Evolutionary conservation across 2,329 filamentous ascomycete species (phyloP).

Genomic region (Huntiella bhutanensis): DNA sequence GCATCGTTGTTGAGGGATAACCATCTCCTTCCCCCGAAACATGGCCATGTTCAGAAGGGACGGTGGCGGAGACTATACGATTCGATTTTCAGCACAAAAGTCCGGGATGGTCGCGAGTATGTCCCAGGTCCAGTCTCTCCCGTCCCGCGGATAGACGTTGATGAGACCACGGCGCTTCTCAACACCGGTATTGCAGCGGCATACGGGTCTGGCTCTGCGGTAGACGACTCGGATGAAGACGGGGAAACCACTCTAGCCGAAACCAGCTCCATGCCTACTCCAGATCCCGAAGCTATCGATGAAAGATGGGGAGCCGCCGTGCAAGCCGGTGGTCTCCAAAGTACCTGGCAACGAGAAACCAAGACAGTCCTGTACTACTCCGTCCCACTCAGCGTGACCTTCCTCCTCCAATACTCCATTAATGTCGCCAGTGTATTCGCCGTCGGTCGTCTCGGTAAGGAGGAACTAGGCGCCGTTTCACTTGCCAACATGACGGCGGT

Average conservation of each 20-base stretch:
- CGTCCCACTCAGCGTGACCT: slow-evolving; percentile 51
- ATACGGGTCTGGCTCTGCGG: slow-evolving; percentile 15
- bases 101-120: slow-evolving; percentile 10
- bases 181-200: background rate
- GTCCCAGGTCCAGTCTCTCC: slow-evolving; percentile 6
- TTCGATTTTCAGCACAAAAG: slow-evolving; percentile 36
- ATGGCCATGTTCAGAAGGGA: slow-evolving; percentile 14
- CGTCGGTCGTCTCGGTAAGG: slow-evolving; percentile 54
- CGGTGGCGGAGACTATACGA: slow-evolving; percentile 24
- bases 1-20: slow-evolving; percentile 45
- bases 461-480: slow-evolving; percentile 29
- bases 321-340: slow-evolving; percentile 59
- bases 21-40: slow-evolving; percentile 43
- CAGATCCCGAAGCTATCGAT: slow-evolving; percentile 39
- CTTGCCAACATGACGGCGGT: slow-evolving; percentile 56
- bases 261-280: slow-evolving; percentile 17
- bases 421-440: slow-evolving; percentile 69
- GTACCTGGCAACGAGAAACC: slow-evolving; percentile 77
- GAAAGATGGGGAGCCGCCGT: slow-evolving; percentile 77
- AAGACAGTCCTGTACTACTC: slow-evolving; percentile 62
- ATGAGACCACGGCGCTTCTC: slow-evolving; percentile 6
- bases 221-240: slow-evolving; percentile 4
- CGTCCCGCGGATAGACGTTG: background rate
- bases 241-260: slow-evolving; percentile 17
- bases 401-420: slow-evolving; percentile 64